Evolutionary conservation across 2,329 filamentous ascomycete genomes (phyloP).

Genomic region (Colletotrichum abscissum): DNA sequence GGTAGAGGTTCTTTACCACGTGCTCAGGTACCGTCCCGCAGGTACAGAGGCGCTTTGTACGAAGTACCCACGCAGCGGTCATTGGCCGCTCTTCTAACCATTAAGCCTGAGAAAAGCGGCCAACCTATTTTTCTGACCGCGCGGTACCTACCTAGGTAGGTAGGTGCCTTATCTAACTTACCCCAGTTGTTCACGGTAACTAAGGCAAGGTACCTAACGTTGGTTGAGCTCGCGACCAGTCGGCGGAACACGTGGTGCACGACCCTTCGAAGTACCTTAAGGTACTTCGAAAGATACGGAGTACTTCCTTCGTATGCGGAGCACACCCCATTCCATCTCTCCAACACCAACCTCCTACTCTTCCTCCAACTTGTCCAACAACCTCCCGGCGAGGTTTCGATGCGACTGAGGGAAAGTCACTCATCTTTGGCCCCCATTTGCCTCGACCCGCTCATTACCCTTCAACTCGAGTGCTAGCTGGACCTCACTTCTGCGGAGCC

Average conservation of each 20-base stretch:
- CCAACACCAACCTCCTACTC: constrained; percentile 18
- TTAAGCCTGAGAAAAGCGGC: too few relatives aligned
- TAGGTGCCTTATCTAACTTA: too few relatives aligned
- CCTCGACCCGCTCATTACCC: constrained; percentile 1
- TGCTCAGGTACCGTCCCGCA: too few relatives aligned
- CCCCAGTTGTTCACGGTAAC: too few relatives aligned
- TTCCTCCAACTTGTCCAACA: neutral
- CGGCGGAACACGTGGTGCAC: constrained; percentile 34
- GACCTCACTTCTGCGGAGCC: neutral
- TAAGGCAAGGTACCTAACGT: neutral
- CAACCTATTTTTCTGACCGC: too few relatives aligned
- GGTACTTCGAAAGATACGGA: neutral
- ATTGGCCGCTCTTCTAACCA: too few relatives aligned
- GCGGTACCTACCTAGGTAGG: too few relatives aligned
- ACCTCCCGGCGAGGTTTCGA: constrained; percentile 15
- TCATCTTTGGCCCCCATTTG: neutral
- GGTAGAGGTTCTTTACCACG: too few relatives aligned
- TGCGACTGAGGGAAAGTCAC: neutral
- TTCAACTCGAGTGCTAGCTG: neutral
- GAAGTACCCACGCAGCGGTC: too few relatives aligned
- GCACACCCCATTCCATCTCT: neutral
- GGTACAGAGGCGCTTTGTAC: too few relatives aligned
- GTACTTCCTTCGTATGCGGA: too few relatives aligned
- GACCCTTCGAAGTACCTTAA: neutral
- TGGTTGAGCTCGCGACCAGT: constrained; percentile 27